These are phyloP conservation scores for Yamadazyma dendronema DNA, from an alignment of 1,139 yeast species.

Conservation along the genomic window DNA sequence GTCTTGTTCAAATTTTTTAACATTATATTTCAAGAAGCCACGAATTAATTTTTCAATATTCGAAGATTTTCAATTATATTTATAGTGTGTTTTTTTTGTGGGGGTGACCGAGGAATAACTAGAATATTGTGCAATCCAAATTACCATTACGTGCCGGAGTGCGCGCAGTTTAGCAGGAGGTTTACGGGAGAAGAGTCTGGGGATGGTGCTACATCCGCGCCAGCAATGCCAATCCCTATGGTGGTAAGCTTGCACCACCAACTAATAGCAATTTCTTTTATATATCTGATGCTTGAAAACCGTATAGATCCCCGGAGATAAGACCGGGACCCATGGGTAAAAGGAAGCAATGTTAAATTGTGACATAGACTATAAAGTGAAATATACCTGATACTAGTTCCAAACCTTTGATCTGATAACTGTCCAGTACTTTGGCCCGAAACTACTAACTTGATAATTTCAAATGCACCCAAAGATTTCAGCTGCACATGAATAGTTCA, in stretches of 20 bases:
- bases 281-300: too few species aligned
- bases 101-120: constrained; percentile 13
- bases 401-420: too few species aligned
- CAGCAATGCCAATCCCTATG: too few species aligned
- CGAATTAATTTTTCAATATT: neutral
- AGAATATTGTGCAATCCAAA: neutral
- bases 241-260: too few species aligned
- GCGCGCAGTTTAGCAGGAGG: neutral
- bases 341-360: neutral
- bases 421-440: too few species aligned
- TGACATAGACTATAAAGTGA: too few species aligned
- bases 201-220: neutral
- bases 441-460: too few species aligned
- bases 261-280: too few species aligned
- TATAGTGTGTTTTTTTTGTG: constrained; percentile 6
- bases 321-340: neutral
- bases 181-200: neutral
- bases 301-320: too few species aligned
- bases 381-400: too few species aligned
- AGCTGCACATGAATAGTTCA: neutral
- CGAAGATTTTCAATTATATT: constrained; percentile 1
- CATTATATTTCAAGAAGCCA: constrained; percentile 9
- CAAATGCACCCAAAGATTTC: too few species aligned
- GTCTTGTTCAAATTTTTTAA: constrained; percentile 15
- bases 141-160: too few species aligned